Conservation (phyloP, 2,329 filamentous ascomycete species). For the Alternaria solani region DNA sequence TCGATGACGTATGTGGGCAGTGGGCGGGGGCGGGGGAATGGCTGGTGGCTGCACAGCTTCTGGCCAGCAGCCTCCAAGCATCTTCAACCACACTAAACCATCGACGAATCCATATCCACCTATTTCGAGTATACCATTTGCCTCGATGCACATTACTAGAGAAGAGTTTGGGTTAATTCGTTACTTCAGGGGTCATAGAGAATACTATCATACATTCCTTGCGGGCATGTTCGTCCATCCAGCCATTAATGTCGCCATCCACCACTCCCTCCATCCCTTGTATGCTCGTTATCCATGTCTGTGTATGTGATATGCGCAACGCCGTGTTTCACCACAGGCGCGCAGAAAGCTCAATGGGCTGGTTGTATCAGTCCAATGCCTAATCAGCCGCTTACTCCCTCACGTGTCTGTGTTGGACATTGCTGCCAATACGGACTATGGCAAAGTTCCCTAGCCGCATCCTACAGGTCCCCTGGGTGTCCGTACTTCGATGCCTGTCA, state of each 20-base stretch:
- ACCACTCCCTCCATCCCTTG: background rate
- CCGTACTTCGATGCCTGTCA: background rate
- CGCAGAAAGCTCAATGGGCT: background rate
- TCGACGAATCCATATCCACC: background rate
- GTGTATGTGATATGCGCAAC: background rate
- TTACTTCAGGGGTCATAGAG: background rate
- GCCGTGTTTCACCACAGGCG: background rate
- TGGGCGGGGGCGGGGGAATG: conserved; percentile 8
- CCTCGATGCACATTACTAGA: background rate
- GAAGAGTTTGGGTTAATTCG: background rate
- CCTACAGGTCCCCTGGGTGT: background rate
- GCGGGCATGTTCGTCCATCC: background rate
- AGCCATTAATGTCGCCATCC: background rate
- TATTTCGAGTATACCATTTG: background rate
- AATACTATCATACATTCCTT: background rate
- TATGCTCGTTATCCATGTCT: background rate
- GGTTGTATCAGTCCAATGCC: background rate
- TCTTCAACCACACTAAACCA: background rate
- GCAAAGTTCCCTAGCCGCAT: background rate
- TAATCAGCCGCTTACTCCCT: background rate
- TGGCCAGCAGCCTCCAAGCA: conserved; percentile 1
- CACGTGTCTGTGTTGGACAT: background rate
- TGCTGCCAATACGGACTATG: background rate
- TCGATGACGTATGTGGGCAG: conserved; percentile 30
- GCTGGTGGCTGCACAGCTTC: conserved; percentile 10